These are phyloP conservation scores for Porodaedalea pini DNA, from an alignment of 1,284 basidiomycete genomes.

Conservation along the genomic window DNA sequence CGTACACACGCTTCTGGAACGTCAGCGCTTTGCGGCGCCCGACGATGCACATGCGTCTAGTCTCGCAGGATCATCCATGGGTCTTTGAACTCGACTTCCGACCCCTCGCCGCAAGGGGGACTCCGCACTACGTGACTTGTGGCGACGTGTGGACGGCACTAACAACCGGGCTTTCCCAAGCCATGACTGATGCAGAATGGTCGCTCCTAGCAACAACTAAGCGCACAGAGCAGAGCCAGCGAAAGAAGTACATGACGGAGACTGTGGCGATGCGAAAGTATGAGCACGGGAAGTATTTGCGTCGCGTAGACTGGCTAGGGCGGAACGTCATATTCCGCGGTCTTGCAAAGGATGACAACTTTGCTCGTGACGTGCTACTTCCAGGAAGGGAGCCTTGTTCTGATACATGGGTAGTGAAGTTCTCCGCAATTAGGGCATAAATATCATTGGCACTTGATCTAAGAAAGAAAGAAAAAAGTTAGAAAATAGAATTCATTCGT, in stretches of 20 bases:
- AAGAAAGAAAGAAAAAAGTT: too few species aligned
- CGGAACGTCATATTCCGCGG: conserved; percentile 53
- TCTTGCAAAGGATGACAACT: conserved; percentile 53
- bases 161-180: conserved; percentile 44
- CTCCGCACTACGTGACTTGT: conserved; percentile 40
- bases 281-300: conserved; percentile 22
- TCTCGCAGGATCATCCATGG: conserved; percentile 25
- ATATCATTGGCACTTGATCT: too few species aligned
- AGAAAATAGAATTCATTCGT: too few species aligned
- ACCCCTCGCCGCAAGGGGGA: not conserved
- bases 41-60: conserved; percentile 20
- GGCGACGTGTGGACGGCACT: conserved; percentile 51
- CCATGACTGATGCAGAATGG: conserved; percentile 60
- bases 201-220: conserved; percentile 41
- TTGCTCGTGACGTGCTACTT: conserved; percentile 43
- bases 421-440: conserved; percentile 24
- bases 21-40: not conserved
- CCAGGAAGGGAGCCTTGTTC: conserved; percentile 36
- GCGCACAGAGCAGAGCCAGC: conserved; percentile 32
- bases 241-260: conserved; percentile 40
- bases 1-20: conserved; percentile 9
- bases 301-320: conserved; percentile 53
- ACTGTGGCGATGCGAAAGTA: conserved; percentile 29
- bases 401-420: conserved; percentile 40
- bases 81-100: conserved; percentile 20